Base-by-base conservation (phyloP, 179 eudicot genomes). In the Silene noctiflora region DNA sequence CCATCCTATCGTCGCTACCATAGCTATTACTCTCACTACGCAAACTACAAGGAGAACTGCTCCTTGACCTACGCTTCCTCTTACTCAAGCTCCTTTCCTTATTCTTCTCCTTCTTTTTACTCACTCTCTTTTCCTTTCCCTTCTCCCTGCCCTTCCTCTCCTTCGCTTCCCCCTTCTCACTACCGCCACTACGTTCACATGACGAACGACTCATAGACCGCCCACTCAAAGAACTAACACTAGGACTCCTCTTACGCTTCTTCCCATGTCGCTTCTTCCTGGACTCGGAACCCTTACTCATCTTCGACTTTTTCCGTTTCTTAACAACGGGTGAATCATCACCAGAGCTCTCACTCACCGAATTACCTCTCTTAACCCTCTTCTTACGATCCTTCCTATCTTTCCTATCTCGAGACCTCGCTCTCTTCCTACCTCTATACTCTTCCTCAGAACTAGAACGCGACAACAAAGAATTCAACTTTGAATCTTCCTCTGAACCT, bases 221-320 rank as follows among this genome's bases (percentile, higher is more conserved):
- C 81, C 86, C 81, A 83, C 84, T 84, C 42, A 71, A 61, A 75
- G 90, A 85, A 85, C 83, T 81, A 79, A 85, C 66, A 55, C 92
- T 83, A 44, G 58, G 85, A 66, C 85, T 81, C 82, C 91, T 91
- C 84, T 48, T 86, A 27, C 69, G 82, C 81, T 83, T 87, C 84
- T 86, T 87, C 78, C 46, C 77, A 59, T 59, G 69, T 75, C 78
- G 86, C 82, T 85, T 88, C 83, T 77, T 84, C 81, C 42, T 86
- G 16, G 74, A 73, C 58, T 83, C 86, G 16, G 79, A 75, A 29
- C 72, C 85, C 33, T 44, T 53, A 74, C 75, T 84, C 73, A 63
- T 88, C 77, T 74, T 84, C 19, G 81, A 82, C 73, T 81, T 75
- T 74, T 88, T 93, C 64, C 81, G 75, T 81, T 84, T 88, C 86